A percentile compares a stretch with the other conserved stretches of the same genome.
Evolutionary conservation across 2,329 filamentous ascomycete genomes (phyloP).

Genomic region (Mollisia scopiformis): DNA sequence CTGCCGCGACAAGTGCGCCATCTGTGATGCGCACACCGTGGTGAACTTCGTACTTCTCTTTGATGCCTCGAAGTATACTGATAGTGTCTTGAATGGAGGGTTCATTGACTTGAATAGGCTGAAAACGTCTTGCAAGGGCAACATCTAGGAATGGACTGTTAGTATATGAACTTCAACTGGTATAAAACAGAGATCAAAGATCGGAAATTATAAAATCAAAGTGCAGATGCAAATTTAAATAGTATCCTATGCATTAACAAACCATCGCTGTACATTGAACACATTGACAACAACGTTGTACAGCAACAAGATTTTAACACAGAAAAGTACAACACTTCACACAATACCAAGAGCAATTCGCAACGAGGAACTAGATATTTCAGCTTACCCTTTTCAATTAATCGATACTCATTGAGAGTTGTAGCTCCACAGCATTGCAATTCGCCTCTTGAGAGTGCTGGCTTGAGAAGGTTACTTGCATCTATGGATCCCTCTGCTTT

Average conservation of each 20-base stretch:
- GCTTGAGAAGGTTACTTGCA: constrained; percentile 92
- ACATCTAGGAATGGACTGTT: constrained; percentile 61
- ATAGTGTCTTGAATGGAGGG: constrained; percentile 91
- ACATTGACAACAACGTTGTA: too few species aligned
- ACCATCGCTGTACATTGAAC: too few species aligned
- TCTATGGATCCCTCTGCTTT: constrained; percentile 97
- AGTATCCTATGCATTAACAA: too few species aligned
- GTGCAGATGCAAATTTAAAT: too few species aligned
- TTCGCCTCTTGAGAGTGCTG: constrained; percentile 88
- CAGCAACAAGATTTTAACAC: not conserved
- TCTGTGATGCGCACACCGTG: constrained; percentile 94
- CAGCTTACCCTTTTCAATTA: constrained; percentile 74
- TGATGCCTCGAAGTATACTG: constrained; percentile 93
- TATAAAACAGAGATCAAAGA: not conserved
- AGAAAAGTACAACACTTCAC: not conserved
- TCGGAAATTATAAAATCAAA: too few species aligned
- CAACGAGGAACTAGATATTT: not conserved
- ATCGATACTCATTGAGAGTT: constrained; percentile 87
- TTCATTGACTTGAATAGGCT: constrained; percentile 92
- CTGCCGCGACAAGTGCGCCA: constrained; percentile 86
- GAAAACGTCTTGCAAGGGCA: constrained; percentile 87
- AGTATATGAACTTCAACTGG: not conserved
- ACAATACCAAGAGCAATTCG: not conserved
- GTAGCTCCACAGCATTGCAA: constrained; percentile 96
- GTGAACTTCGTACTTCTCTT: constrained; percentile 96